Conservation (phyloP, 2,329 filamentous ascomycete genomes). For the Colletotrichum australisinense region DNA sequence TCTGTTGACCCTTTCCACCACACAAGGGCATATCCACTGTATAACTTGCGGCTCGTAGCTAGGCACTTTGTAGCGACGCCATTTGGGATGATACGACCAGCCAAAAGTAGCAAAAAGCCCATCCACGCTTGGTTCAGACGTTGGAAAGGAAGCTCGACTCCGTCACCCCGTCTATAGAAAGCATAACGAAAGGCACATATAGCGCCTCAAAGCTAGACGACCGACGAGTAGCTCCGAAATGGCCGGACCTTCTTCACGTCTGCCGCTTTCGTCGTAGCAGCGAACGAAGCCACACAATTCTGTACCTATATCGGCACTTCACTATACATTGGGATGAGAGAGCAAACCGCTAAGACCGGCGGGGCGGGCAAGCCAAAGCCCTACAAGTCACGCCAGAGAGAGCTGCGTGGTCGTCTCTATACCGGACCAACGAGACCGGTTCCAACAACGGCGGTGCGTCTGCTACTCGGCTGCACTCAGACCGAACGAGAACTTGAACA, state of each 20-base stretch:
- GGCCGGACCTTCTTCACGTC: background rate
- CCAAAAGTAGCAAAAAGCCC: no score
- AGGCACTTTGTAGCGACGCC: background rate
- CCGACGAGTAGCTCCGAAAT: background rate
- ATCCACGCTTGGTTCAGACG: background rate
- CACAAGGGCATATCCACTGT: background rate
- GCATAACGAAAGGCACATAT: background rate
- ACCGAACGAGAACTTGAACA: conserved; percentile 36
- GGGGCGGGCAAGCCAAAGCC: background rate
- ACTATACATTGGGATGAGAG: background rate
- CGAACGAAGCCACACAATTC: background rate
- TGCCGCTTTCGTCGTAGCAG: background rate
- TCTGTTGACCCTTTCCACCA: background rate
- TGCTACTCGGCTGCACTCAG: conserved; percentile 42
- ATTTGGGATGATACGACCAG: no score
- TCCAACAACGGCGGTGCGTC: conserved; percentile 1
- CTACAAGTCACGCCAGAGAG: background rate
- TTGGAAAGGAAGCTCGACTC: conserved; percentile 7
- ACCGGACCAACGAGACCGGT: conserved; percentile 4
- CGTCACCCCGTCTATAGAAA: background rate
- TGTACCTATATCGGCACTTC: conserved; percentile 3
- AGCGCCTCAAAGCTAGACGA: background rate
- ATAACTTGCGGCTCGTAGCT: background rate
- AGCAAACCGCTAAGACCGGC: background rate
- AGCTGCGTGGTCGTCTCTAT: conserved; percentile 8